Percentiles rank a stretch among this genome's conserved stretches.
Evolutionary conservation across 176 grass and related monocot genomes (phyloP).

Genomic region (Rhipidocladum racemiflorum): DNA sequence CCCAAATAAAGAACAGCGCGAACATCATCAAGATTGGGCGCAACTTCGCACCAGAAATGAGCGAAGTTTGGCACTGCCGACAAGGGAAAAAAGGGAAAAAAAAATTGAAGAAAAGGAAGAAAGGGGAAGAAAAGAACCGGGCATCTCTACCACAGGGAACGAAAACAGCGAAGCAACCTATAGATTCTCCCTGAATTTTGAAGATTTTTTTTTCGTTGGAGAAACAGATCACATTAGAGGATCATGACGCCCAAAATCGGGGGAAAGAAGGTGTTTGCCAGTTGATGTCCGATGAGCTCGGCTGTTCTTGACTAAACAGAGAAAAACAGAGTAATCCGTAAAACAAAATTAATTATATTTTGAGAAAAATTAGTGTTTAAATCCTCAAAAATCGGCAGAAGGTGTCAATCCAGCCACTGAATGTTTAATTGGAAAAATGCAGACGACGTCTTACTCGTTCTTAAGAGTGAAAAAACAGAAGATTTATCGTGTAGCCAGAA

Average conservation of each 20-base stretch:
- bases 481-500: background rate
- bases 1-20: conserved; percentile 33
- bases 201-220: background rate
- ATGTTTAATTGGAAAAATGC: background rate
- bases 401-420: background rate
- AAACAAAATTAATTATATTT: background rate
- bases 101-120: background rate
- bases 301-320: conserved; percentile 10
- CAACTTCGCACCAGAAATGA: conserved; percentile 22
- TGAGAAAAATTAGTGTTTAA: too few relatives aligned
- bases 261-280: background rate
- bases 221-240: background rate
- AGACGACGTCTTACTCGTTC: background rate
- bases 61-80: conserved; percentile 37
- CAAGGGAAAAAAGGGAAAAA: background rate
- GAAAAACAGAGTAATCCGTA: background rate
- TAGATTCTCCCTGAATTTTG: conserved; percentile 30
- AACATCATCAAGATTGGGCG: conserved; percentile 20
- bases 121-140: background rate
- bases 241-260: conserved; percentile 1
- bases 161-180: conserved; percentile 26
- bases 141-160: conserved; percentile 1
- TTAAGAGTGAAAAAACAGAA: background rate
- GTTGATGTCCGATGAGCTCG: background rate
- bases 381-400: background rate